phyloP scores from a whole-genome alignment of 441 rosid genomes.

The Arabidopsis lyrata region DNA sequence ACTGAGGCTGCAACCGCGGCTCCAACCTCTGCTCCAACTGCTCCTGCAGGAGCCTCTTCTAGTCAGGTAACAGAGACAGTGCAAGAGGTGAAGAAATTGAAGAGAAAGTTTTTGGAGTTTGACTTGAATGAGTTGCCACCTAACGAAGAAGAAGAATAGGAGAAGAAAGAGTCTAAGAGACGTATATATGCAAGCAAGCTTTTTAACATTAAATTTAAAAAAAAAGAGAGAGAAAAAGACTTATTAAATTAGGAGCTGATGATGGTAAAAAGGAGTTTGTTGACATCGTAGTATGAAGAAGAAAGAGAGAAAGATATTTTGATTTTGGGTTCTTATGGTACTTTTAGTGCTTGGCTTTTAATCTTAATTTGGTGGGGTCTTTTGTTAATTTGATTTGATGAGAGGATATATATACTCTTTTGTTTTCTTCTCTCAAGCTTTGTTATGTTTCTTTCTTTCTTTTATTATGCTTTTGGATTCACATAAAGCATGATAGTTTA shows the following conservation, averaged over 20 bases:
- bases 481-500: conserved; percentile 41
- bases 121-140: conserved; percentile 60
- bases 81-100: conserved; percentile 34
- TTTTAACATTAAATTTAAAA: neutral
- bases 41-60: conserved; percentile 22
- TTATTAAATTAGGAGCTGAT: conserved; percentile 32
- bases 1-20: conserved; percentile 38
- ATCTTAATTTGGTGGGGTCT: conserved; percentile 46
- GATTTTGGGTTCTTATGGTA: conserved; percentile 29
- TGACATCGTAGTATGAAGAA: conserved; percentile 38
- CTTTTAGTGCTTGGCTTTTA: conserved; percentile 37
- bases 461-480: conserved; percentile 43
- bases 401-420: conserved; percentile 29
- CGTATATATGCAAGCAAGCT: conserved; percentile 42
- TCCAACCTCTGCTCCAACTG: conserved; percentile 18
- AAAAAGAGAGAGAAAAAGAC: neutral
- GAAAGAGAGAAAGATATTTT: conserved; percentile 31
- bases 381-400: conserved; percentile 42
- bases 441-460: conserved; percentile 28
- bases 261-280: conserved; percentile 41
- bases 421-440: conserved; percentile 35
- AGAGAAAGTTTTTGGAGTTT: conserved; percentile 39
- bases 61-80: conserved; percentile 40
- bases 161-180: conserved; percentile 41
- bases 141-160: conserved; percentile 32